Conservation (phyloP, 2,329 filamentous ascomycete genomes). For the Pseudopithomyces maydicus region DNA sequence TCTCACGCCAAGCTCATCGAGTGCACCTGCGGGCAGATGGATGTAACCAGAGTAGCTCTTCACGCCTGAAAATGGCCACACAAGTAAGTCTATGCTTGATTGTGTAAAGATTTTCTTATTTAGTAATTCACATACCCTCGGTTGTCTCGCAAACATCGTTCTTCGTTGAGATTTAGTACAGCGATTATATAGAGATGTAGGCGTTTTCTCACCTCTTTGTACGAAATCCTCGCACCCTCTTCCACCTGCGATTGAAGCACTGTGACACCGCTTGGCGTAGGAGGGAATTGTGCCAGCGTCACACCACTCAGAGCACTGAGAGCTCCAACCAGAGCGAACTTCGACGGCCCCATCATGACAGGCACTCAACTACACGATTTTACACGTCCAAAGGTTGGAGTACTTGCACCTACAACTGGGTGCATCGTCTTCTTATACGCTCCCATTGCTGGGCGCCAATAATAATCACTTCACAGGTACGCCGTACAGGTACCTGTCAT, state of each 20-base stretch:
- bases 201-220: conserved; percentile 46
- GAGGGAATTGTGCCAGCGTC: conserved; percentile 45
- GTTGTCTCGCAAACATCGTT: conserved; percentile 62
- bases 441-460: background rate
- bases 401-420: background rate
- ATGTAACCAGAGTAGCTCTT: conserved; percentile 66
- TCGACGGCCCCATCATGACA: conserved; percentile 14
- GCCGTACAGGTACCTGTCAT: background rate
- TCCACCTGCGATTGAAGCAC: conserved; percentile 47
- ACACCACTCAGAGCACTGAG: conserved; percentile 19
- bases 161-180: conserved; percentile 10
- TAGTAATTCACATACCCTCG: conserved; percentile 17
- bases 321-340: conserved; percentile 17
- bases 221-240: conserved; percentile 49
- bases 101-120: background rate
- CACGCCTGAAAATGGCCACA: conserved; percentile 43
- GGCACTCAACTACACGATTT: background rate
- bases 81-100: background rate
- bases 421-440: conserved; percentile 1
- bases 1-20: conserved; percentile 40
- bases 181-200: background rate
- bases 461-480: conserved; percentile 8
- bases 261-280: conserved; percentile 44
- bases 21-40: conserved; percentile 56
- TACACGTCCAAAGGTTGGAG: background rate